Percentiles rank a stretch among this genome's conserved stretches.
Conservation (phyloP, 2,329 filamentous ascomycete genomes). For the Ophiosphaerella narmari region DNA sequence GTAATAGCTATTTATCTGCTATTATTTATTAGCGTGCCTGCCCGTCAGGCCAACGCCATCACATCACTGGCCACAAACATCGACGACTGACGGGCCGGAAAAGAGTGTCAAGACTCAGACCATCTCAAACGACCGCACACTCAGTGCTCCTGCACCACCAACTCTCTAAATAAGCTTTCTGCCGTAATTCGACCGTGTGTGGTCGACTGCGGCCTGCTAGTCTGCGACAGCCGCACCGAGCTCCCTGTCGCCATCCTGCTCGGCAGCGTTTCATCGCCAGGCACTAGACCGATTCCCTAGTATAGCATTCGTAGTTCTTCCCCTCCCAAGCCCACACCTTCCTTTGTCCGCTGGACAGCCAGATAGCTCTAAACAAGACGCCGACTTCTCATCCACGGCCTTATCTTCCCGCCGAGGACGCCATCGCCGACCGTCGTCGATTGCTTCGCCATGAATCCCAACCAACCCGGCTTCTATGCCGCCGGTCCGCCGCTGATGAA, state of each 20-base stretch:
- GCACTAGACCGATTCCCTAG: slow-evolving; percentile 18
- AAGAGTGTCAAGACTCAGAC: too few relatives aligned
- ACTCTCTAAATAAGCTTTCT: slow-evolving; percentile 25
- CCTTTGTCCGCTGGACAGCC: slow-evolving; percentile 33
- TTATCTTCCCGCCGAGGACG: too few relatives aligned
- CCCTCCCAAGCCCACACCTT: slow-evolving; percentile 6
- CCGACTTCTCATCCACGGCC: too few relatives aligned
- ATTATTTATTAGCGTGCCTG: too few relatives aligned
- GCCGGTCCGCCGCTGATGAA: slow-evolving; percentile 44
- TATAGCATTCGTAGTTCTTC: background rate
- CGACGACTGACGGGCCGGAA: too few relatives aligned
- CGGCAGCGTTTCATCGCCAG: slow-evolving; percentile 37
- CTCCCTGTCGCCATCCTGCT: slow-evolving; percentile 23
- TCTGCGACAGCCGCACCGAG: slow-evolving; percentile 34
- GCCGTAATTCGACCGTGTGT: slow-evolving; percentile 28
- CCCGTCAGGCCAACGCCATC: too few relatives aligned
- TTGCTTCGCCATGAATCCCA: slow-evolving; percentile 36
- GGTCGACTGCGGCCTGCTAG: slow-evolving; percentile 4
- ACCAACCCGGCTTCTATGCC: slow-evolving; percentile 40
- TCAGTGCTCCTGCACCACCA: too few relatives aligned
- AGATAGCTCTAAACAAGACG: slow-evolving; percentile 10
- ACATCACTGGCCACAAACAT: too few relatives aligned
- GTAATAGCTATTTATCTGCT: too few relatives aligned
- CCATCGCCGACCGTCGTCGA: background rate
- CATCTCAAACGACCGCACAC: too few relatives aligned